phyloP scores from a whole-genome alignment of 768 basidiomycete genomes.

The Mycena galopus region DNA sequence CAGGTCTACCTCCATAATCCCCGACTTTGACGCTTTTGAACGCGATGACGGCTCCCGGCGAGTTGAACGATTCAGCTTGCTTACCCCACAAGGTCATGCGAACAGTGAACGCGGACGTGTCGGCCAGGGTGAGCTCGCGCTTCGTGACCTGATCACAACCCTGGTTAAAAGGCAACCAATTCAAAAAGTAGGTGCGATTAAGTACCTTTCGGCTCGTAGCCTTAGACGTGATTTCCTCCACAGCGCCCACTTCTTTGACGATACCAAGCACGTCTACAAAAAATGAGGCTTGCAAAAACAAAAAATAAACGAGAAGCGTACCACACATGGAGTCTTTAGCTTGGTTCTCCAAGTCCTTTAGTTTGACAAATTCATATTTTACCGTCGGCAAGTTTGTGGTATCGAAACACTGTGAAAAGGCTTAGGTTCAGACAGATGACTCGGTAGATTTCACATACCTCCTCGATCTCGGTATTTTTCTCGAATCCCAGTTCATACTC shows the following conservation, averaged over 20 bases:
- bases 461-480: constrained; percentile 85
- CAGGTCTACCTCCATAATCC: constrained; percentile 82
- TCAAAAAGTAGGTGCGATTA: constrained; percentile 34
- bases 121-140: constrained; percentile 91
- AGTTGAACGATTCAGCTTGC: constrained; percentile 86
- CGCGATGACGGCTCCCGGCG: constrained; percentile 79
- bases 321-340: constrained; percentile 89
- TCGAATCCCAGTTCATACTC: constrained; percentile 96
- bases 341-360: constrained; percentile 71
- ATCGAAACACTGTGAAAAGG: constrained; percentile 79
- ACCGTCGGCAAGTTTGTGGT: constrained; percentile 80
- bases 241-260: constrained; percentile 80
- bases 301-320: constrained; percentile 52
- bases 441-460: constrained; percentile 60
- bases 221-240: constrained; percentile 82
- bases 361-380: constrained; percentile 84
- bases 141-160: constrained; percentile 76
- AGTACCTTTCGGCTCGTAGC: constrained; percentile 76
- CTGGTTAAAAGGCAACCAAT: constrained; percentile 14
- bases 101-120: constrained; percentile 81
- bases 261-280: constrained; percentile 86
- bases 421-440: constrained; percentile 11
- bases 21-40: constrained; percentile 95
- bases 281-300: constrained; percentile 26
- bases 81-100: constrained; percentile 96